Conservation (phyloP, 2,329 filamentous ascomycete species). For the Orbilia brochopaga region DNA sequence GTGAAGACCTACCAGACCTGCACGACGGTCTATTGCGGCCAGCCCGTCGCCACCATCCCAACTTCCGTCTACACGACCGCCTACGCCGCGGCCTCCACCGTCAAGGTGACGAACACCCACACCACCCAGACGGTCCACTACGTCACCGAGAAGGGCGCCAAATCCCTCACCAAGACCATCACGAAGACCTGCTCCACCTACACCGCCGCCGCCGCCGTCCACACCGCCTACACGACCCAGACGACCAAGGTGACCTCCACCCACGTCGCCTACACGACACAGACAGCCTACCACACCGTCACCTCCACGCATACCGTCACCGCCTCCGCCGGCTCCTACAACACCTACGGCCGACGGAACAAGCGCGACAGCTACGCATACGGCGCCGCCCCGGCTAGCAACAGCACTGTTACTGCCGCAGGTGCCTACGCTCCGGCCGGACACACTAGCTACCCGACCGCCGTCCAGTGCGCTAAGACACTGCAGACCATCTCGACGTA, state of each 20-base stretch:
- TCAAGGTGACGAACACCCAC: constrained; percentile 15
- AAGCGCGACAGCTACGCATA: constrained; percentile 13
- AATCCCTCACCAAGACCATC: constrained; percentile 21
- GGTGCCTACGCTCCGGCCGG: not conserved
- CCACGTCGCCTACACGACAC: not conserved
- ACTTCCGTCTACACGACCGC: constrained; percentile 14
- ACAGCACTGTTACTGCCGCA: constrained; percentile 3
- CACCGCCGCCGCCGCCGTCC: constrained; percentile 13
- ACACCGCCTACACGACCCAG: constrained; percentile 27
- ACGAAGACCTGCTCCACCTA: constrained; percentile 29
- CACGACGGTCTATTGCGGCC: constrained; percentile 29
- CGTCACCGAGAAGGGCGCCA: constrained; percentile 24
- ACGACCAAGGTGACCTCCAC: constrained; percentile 22
- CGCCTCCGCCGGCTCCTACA: constrained; percentile 19
- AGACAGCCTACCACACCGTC: constrained; percentile 9
- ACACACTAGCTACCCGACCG: constrained; percentile 16
- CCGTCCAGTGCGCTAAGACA: constrained; percentile 42
- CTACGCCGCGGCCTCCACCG: not conserved
- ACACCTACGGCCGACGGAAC: no score
- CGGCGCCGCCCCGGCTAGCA: constrained; percentile 24
- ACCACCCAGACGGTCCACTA: not conserved
- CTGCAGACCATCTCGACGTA: constrained; percentile 27
- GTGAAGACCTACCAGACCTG: constrained; percentile 41
- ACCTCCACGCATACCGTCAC: constrained; percentile 15
- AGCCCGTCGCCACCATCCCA: constrained; percentile 4